Base-by-base conservation (phyloP, 257 asterid species). In the Verbascum thapsus region DNA sequence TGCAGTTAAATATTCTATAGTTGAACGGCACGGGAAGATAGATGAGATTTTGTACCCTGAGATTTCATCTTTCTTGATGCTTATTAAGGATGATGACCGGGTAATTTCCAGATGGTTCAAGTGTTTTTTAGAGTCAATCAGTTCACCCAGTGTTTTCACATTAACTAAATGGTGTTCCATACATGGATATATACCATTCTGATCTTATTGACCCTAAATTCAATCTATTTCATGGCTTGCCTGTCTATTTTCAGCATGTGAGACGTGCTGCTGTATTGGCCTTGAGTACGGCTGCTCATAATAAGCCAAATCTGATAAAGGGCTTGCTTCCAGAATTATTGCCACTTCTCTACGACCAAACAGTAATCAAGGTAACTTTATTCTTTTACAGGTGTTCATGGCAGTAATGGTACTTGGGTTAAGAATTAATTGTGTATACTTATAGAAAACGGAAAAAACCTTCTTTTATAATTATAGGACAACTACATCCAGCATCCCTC, bases 231-330 rank as follows among this genome's bases (percentile, higher is more conserved):
- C 56, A 45, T 45, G 42, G 44, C 69, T 63, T 68, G 53, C 66
- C 70, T 71, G 32, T 76, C 35, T 44, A 67, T 74, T 71, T 74
- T 72, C 96, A 94, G 99, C 97, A 90, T 68, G 99, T 90, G 70
- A 85, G 99, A 77, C 99, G 99, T 54, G 98, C 99, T 8, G 95
- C 99, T 69, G 99, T 94, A 51, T 68, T 94, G 83, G 99, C 97
- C 72, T 82, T 87, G 88, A 94, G 87, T 69, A 94, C 97, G 15
- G 98, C 99, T 16, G 99, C 99, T 73, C 99, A 94, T 80, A 85
- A 94, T 75, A 94, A 94, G 80, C 99, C 99, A 60, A 94, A 68
- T 82, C 80, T 94, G 72, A 75, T 94, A 70, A 94, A 94, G 83
- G 85, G 86, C 49, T 78, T 94, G 54, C 88, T 94, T 66, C 95